Evolutionary conservation across 2,329 filamentous ascomycete species (phyloP), one percentile per base, ranked within the genome.

Genomic region (Alternaria consortialis): DNA sequence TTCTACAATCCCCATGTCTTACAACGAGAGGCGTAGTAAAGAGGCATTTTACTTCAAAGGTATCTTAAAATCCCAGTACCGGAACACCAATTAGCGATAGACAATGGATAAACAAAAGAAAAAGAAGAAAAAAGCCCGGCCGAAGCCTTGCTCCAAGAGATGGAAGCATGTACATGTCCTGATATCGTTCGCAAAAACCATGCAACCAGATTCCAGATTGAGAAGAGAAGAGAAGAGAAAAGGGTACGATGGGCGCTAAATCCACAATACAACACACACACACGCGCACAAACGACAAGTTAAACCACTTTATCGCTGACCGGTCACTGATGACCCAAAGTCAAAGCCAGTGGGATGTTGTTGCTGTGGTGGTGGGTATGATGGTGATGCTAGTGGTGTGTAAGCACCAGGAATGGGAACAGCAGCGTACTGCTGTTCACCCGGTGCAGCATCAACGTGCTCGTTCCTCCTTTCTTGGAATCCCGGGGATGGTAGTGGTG

Each of bases 341-440:
- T 80, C 77, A 48, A 80, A 80, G 32, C 77, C 76, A 56, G 67
- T 56, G 20, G 64, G 46, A 56, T 58, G 44, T 52, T 72, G 69
- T 27, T 67, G 69, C 23, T 66, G 67, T 40, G 66, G 69, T 34
- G 77, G 75, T 44, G 77, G 77, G 67, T 82, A 81, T 27, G 73
- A 75, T 23, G 82, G 81, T 53, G 78, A 81, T 57, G 76, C 72
- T 47, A 83, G 74, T 7, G 83, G 81, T 56, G 79, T 82, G 75
- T 97, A 97, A 0, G 93, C 91, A 6, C 91, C 91, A 0, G 94
- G 94, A 61, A 97, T 97, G 0, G 94, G 92, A 32, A 97, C 94
- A 23, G 90, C 83, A 12, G 90, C 94, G 78, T 97, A 97, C 50
- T 89, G 88, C 70, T 91, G 88, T 84, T 97, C 94, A 48, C 93